A percentile compares a stretch with the other conserved stretches of the same genome.
Evolutionary conservation across 176 grass and related monocot genomes (phyloP).

Genomic region (Phoenix roebelenii): DNA sequence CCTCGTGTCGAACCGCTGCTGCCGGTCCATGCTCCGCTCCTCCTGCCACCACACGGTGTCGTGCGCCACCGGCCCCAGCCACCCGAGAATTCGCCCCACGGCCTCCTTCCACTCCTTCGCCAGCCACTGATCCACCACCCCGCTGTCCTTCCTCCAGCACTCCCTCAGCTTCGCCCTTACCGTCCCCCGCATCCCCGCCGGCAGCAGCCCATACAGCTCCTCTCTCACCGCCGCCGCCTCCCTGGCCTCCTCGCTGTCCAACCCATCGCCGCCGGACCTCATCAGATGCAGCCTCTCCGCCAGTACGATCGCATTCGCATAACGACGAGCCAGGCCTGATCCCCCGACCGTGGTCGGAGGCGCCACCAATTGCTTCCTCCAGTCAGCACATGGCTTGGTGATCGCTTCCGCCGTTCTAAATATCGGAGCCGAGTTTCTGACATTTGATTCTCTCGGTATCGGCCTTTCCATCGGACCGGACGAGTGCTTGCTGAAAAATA

Average conservation of each 20-base stretch:
- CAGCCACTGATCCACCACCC: constrained; percentile 24
- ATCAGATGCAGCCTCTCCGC: constrained; percentile 34
- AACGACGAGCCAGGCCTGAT: constrained; percentile 47
- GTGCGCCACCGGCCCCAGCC: constrained; percentile 60
- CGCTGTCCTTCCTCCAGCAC: constrained; percentile 25
- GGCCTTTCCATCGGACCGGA: constrained; percentile 38
- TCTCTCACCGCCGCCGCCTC: constrained; percentile 45
- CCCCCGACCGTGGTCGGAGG: constrained; percentile 40
- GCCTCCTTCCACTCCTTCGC: constrained; percentile 34
- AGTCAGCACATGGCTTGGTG: constrained; percentile 1
- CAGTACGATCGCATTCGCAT: constrained; percentile 56
- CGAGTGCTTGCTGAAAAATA: constrained; percentile 14
- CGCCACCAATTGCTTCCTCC: constrained; percentile 22
- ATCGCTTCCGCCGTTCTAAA: constrained; percentile 20
- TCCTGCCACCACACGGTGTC: constrained; percentile 73
- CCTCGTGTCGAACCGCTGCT: constrained; percentile 45
- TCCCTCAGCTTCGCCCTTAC: constrained; percentile 54
- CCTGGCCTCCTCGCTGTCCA: constrained; percentile 8
- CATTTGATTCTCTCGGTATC: background rate
- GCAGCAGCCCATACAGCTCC: constrained; percentile 69
- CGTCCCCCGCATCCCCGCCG: constrained; percentile 37
- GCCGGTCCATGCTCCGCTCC: constrained; percentile 64
- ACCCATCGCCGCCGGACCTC: constrained; percentile 9
- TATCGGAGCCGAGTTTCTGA: constrained; percentile 64
- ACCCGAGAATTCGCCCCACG: constrained; percentile 34